Conservation (phyloP, 306 rosid genomes). For the Rubus idaeus region DNA sequence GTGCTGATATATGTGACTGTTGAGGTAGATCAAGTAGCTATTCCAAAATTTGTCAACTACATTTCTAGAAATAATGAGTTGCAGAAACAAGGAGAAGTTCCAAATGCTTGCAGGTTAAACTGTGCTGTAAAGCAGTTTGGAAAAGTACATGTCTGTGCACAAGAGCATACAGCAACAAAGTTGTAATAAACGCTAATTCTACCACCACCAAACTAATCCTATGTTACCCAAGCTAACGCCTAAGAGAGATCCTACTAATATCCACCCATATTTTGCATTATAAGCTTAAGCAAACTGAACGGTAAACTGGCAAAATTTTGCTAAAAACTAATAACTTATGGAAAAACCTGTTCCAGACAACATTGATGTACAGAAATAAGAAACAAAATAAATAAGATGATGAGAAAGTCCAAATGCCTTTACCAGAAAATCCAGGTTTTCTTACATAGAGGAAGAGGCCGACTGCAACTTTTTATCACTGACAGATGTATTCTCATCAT, state of each 20-base stretch:
- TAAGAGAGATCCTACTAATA: too few relatives aligned
- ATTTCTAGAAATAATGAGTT: too few relatives aligned
- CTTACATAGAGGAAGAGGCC: constrained; percentile 31
- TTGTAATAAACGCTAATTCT: background rate
- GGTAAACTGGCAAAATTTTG: background rate
- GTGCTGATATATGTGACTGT: too few relatives aligned
- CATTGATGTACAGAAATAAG: background rate
- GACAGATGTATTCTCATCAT: constrained; percentile 33
- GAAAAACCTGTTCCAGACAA: constrained; percentile 8
- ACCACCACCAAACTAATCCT: background rate
- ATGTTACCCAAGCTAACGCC: too few relatives aligned
- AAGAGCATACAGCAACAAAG: background rate
- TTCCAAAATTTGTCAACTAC: too few relatives aligned
- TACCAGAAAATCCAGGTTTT: constrained; percentile 32
- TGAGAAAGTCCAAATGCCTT: constrained; percentile 32
- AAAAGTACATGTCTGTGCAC: background rate
- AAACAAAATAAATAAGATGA: background rate
- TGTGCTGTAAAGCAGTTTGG: background rate
- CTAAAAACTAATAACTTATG: background rate
- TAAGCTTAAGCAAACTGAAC: too few relatives aligned
- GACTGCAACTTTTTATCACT: constrained; percentile 39
- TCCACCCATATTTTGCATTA: too few relatives aligned
- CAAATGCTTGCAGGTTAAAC: background rate
- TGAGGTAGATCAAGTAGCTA: too few relatives aligned
- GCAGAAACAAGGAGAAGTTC: too few relatives aligned